These are phyloP conservation scores for Nitzschia palea DNA, from an alignment of 108 stramenopile genomes.

Conservation along the genomic window DNA sequence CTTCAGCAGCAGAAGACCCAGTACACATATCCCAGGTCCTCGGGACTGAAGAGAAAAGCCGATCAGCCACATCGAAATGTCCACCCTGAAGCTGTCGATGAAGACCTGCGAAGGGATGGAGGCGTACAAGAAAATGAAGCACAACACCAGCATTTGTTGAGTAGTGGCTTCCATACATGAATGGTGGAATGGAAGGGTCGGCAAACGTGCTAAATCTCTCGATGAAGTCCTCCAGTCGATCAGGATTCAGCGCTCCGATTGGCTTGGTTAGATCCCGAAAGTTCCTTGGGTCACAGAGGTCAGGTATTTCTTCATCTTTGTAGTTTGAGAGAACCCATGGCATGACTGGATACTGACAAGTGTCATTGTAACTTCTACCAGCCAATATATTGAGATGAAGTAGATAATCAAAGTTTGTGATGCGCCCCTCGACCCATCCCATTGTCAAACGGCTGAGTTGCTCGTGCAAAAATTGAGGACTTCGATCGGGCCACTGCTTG, in stretches of 20 bases:
- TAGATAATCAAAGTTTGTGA: conserved; percentile 98
- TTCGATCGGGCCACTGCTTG: conserved; percentile 90
- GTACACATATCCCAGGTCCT: conserved; percentile 93
- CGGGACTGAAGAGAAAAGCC: conserved; percentile 93
- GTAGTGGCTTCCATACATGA: conserved; percentile 99
- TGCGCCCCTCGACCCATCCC: conserved; percentile 87
- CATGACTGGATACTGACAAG: conserved; percentile 98
- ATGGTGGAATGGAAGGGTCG: conserved; percentile 92
- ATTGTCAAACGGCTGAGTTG: conserved; percentile 79
- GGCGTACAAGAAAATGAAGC: conserved; percentile 92
- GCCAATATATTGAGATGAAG: conserved; percentile 93
- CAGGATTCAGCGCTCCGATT: conserved; percentile 90
- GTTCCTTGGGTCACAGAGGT: conserved; percentile 77
- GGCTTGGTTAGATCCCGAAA: conserved; percentile 92
- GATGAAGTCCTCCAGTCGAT: conserved; percentile 88
- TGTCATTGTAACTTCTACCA: conserved; percentile 95
- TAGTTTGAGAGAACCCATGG: conserved; percentile 98
- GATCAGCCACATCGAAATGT: conserved; percentile 97
- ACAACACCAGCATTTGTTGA: conserved; percentile 97
- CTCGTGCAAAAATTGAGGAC: conserved; percentile 81
- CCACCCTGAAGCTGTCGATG: conserved; percentile 94
- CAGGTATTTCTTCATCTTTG: conserved; percentile 80
- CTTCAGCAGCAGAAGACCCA: conserved; percentile 85
- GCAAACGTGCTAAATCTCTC: conserved; percentile 93
- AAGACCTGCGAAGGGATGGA: conserved; percentile 92